Conservation (phyloP, 208 protist species). For the Leishmania major region DNA sequence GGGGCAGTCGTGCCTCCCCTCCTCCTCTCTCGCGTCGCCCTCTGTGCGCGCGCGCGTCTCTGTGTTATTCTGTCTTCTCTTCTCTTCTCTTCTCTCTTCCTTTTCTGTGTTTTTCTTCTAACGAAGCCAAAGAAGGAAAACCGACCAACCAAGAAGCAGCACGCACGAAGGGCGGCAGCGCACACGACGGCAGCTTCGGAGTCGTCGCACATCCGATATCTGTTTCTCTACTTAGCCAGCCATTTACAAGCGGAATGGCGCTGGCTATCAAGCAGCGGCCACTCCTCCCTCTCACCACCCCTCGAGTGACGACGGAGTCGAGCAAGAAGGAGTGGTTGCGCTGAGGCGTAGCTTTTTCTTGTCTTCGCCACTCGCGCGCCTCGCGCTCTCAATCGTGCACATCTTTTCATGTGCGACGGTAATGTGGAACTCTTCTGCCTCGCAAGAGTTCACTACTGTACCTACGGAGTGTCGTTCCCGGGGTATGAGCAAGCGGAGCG, state of each 20-base stretch:
- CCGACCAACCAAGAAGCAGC: background rate
- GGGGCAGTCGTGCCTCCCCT: background rate
- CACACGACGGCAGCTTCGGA: background rate
- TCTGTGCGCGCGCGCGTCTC: background rate
- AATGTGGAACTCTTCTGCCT: background rate
- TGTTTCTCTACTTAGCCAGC: background rate
- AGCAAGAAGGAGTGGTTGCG: background rate
- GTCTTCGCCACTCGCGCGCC: background rate
- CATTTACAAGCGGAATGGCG: background rate
- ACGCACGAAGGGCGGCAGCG: background rate
- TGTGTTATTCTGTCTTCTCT: background rate
- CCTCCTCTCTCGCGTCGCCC: background rate
- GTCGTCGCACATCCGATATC: background rate
- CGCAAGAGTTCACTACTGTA: background rate
- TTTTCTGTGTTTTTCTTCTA: background rate
- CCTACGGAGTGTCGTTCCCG: background rate
- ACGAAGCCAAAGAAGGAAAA: background rate
- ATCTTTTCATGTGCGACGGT: background rate
- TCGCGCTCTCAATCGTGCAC: background rate
- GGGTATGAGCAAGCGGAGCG: background rate
- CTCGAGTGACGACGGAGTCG: background rate
- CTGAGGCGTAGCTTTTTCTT: background rate
- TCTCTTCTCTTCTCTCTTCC: background rate
- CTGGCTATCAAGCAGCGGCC: background rate
- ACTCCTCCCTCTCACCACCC: background rate